Evolutionary conservation across 306 rosid genomes (phyloP).

Genomic region (Prunus persica): Prunus_persica_NCBIv2 NC_034009.1:35679001-35679500

Average conservation of each 20-base stretch:
- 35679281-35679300: slow-evolving; percentile 64
- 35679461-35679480: slow-evolving; percentile 89
- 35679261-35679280: slow-evolving; percentile 33
- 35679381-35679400: slow-evolving; percentile 82
- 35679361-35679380: slow-evolving; percentile 75
- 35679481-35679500: slow-evolving; percentile 56
- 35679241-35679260: slow-evolving; percentile 43
- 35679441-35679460: slow-evolving; percentile 75
- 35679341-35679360: slow-evolving; percentile 93
- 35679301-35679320: slow-evolving; percentile 70
- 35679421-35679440: slow-evolving; percentile 71
- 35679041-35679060: slow-evolving; percentile 60
- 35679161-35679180: slow-evolving; percentile 60
- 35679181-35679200: slow-evolving; percentile 75
- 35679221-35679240: slow-evolving; percentile 58
- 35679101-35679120: slow-evolving; percentile 82
- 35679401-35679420: slow-evolving; percentile 64
- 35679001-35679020: slow-evolving; percentile 63
- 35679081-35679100: slow-evolving; percentile 74
- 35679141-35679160: slow-evolving; percentile 77
- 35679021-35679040: slow-evolving; percentile 46
- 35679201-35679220: slow-evolving; percentile 62
- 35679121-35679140: slow-evolving; percentile 83
- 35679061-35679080: slow-evolving; percentile 72
- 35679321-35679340: slow-evolving; percentile 65